A percentile compares a stretch with the other conserved stretches of the same genome.
Conservation (phyloP, 768 basidiomycete genomes). For the Paxillus involutus region DNA sequence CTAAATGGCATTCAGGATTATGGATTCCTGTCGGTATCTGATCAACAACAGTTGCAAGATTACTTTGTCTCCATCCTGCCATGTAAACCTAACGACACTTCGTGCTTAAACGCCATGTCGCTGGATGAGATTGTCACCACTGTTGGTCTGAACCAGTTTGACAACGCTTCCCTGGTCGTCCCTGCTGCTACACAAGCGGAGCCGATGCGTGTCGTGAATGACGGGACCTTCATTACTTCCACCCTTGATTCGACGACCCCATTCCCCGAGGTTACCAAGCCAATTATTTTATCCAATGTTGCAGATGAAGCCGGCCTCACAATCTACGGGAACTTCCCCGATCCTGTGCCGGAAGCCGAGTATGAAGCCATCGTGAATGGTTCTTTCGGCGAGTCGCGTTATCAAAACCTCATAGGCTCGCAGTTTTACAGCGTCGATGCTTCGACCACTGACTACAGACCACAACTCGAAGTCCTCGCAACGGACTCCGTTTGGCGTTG, state of each 20-base stretch:
- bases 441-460: slow-evolving; percentile 35
- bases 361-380: slow-evolving; percentile 40
- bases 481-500: slow-evolving; percentile 75
- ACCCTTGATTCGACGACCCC: slow-evolving; percentile 60
- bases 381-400: slow-evolving; percentile 49
- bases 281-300: slow-evolving; percentile 71
- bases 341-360: slow-evolving; percentile 36
- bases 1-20: slow-evolving; percentile 51
- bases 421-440: slow-evolving; percentile 44
- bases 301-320: slow-evolving; percentile 69
- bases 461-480: slow-evolving; percentile 55
- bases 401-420: slow-evolving; percentile 42
- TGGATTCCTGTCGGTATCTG: slow-evolving; percentile 59
- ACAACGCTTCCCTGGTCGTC: slow-evolving; percentile 44
- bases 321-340: slow-evolving; percentile 47
- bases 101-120: slow-evolving; percentile 53
- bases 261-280: slow-evolving; percentile 62
- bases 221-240: slow-evolving; percentile 67
- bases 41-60: slow-evolving; percentile 54
- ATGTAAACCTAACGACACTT: slow-evolving; percentile 44
- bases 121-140: slow-evolving; percentile 48
- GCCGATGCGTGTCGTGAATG: slow-evolving; percentile 67
- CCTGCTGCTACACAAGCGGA: slow-evolving; percentile 43
- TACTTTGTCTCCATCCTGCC: slow-evolving; percentile 48
- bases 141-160: slow-evolving; percentile 48